phyloP scores from a whole-genome alignment of 2,329 filamentous ascomycete species.

The Colletotrichum orchidophilum region DNA sequence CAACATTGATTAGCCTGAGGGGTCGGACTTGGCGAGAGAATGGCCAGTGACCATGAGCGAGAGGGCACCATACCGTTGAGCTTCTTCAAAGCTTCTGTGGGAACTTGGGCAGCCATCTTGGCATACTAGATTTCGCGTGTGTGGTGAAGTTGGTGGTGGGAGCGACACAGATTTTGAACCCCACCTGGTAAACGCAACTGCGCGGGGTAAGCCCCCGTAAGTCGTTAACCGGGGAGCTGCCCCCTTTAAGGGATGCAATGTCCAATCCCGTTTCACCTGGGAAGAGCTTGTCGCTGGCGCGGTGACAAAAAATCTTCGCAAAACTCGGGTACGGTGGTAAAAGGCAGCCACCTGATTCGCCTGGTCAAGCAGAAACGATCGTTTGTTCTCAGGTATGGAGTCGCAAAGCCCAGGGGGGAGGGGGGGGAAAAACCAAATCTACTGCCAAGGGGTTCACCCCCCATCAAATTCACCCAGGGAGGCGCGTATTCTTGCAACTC shows the following conservation, averaged over 20 bases:
- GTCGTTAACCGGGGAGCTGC: conserved; percentile 19
- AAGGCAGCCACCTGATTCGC: background rate
- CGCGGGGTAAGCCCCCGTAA: conserved; percentile 34
- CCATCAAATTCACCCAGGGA: background rate
- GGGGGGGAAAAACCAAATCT: conserved; percentile 2
- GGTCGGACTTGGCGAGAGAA: background rate
- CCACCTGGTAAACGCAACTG: conserved; percentile 33
- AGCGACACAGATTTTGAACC: conserved; percentile 33
- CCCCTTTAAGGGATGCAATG: conserved; percentile 23
- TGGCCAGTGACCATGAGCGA: background rate
- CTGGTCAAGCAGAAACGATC: background rate
- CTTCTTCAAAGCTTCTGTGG: conserved; percentile 54
- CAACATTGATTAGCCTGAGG: conserved; percentile 14
- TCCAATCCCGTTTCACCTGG: conserved; percentile 14
- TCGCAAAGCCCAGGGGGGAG: background rate
- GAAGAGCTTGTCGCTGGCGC: background rate
- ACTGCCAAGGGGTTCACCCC: background rate
- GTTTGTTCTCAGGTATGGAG: background rate
- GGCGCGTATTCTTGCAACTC: conserved; percentile 6
- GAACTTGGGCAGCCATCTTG: conserved; percentile 55
- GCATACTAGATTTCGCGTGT: conserved; percentile 28
- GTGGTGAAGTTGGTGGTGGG: conserved; percentile 29
- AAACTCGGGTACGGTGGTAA: background rate
- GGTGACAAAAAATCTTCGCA: background rate
- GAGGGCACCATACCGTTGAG: conserved; percentile 47